phyloP scores from a whole-genome alignment of 2,329 filamentous ascomycete species.

The Xylariaceae sp. region DNA sequence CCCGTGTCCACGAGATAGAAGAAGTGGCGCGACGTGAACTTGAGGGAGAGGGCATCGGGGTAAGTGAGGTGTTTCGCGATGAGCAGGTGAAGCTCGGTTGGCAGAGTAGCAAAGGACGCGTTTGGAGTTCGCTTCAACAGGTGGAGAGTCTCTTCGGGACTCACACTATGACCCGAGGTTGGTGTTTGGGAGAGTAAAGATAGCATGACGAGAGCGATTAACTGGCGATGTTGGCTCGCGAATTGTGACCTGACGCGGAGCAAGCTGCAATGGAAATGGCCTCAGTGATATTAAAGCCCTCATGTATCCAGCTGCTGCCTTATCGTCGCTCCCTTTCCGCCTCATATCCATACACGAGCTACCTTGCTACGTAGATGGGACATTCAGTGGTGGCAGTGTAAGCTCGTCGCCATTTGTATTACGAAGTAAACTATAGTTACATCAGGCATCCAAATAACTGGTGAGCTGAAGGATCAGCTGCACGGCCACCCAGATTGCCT shows the following conservation, averaged over 20 bases:
- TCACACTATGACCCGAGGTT: neutral
- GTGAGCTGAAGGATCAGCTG: neutral
- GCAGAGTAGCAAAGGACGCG: conserved; percentile 48
- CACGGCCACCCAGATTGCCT: too few species aligned
- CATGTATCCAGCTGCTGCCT: conserved; percentile 14
- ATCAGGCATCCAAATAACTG: conserved; percentile 9
- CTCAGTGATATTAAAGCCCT: neutral
- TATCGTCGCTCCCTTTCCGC: neutral
- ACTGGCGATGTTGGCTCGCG: neutral
- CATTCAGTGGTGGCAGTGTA: conserved; percentile 13
- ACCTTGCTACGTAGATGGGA: neutral
- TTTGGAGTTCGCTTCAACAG: neutral
- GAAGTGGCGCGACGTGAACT: conserved; percentile 62
- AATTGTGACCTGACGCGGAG: neutral
- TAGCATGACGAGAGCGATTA: conserved; percentile 1
- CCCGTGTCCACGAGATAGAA: conserved; percentile 62
- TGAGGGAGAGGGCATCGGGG: conserved; percentile 66
- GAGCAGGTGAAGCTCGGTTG: conserved; percentile 63
- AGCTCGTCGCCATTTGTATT: neutral
- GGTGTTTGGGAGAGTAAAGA: neutral
- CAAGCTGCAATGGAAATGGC: neutral
- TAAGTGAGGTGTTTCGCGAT: conserved; percentile 60
- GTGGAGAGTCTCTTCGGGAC: neutral
- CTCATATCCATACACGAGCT: neutral
- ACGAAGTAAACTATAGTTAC: too few species aligned